Percentiles rank a stretch among this genome's conserved stretches.
These are phyloP conservation scores for Lycium barbarum DNA, from an alignment of 257 asterid genomes.

Conservation along the genomic window DNA sequence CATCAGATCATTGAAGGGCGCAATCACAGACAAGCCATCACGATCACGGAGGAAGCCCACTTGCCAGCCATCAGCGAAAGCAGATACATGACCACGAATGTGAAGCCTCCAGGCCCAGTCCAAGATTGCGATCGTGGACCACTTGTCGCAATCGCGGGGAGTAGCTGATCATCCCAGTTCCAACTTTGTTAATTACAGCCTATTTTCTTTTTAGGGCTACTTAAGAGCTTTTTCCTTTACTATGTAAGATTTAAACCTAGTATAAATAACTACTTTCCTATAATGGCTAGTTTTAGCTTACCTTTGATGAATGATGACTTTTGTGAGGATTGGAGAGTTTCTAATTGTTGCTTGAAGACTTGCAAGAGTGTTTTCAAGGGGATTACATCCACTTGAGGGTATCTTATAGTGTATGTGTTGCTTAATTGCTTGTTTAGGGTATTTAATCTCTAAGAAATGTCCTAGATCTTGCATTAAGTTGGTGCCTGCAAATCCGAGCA, in stretches of 20 bases:
- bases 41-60: background rate
- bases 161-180: background rate
- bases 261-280: background rate
- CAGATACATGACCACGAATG: background rate
- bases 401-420: background rate
- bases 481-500: background rate
- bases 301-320: background rate
- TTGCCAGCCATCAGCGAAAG: background rate
- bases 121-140: background rate
- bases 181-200: background rate
- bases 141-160: background rate
- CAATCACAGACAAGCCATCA: background rate
- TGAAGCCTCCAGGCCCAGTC: background rate
- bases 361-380: background rate
- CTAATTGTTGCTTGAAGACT: background rate
- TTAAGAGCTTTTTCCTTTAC: background rate
- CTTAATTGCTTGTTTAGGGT: background rate
- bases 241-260: background rate
- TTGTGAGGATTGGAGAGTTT: background rate
- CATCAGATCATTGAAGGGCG: background rate
- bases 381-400: background rate
- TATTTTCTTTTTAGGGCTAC: background rate
- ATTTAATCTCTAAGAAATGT: constrained; percentile 11
- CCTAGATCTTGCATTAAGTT: background rate
- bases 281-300: background rate